Evolutionary conservation across 495 filamentous ascomycete genomes (phyloP).

Genomic region (Chaetomium fimeti): DNA sequence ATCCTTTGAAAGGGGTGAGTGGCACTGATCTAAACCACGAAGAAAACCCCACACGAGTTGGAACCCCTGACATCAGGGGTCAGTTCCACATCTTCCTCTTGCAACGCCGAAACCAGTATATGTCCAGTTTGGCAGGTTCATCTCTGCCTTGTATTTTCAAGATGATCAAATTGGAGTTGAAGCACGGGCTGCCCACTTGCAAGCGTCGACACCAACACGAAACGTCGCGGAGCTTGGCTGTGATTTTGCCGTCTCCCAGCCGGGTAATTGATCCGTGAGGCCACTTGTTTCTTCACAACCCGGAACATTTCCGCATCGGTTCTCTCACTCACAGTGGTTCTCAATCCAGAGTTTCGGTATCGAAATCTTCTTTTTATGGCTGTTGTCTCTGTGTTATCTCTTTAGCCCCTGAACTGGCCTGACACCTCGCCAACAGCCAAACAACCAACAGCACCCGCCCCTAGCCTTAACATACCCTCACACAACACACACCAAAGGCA

Average conservation of each 20-base stretch:
- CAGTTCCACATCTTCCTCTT: not conserved
- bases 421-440: not conserved
- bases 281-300: slow-evolving; percentile 11
- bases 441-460: not conserved
- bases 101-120: no score
- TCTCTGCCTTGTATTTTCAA: not conserved
- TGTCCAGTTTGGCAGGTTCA: not conserved
- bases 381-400: not conserved
- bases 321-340: not conserved
- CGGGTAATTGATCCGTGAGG: slow-evolving; percentile 20
- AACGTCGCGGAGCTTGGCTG: not conserved
- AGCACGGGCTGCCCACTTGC: not conserved
- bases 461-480: not conserved
- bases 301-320: not conserved
- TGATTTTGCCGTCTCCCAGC: slow-evolving; percentile 14
- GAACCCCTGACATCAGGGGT: not conserved
- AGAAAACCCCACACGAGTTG: no score
- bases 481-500: not conserved
- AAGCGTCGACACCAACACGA: not conserved
- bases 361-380: not conserved
- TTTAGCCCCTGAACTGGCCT: not conserved
- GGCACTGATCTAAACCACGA: no score
- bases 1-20: no score
- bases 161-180: not conserved
- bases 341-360: not conserved